Conservation (phyloP, 768 basidiomycete genomes). For the Xerocomellus chrysenteron region DNA sequence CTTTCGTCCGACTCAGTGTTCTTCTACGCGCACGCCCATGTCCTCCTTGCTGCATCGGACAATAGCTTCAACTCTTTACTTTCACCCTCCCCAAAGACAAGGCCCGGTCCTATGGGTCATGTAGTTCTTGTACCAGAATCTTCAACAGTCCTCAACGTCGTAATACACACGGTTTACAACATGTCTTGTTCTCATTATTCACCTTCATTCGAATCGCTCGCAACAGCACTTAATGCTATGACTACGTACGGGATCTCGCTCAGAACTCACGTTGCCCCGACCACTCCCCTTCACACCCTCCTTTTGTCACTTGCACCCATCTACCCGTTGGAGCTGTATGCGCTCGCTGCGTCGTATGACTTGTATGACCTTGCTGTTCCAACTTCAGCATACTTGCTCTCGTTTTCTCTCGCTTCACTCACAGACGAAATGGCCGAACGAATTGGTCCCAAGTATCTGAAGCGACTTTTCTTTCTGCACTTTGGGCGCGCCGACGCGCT, state of each 20-base stretch:
- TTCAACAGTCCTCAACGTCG: constrained; percentile 64
- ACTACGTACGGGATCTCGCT: constrained; percentile 59
- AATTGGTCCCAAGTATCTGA: constrained; percentile 77
- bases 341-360: constrained; percentile 65
- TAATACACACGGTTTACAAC: constrained; percentile 72
- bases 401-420: constrained; percentile 63
- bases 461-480: constrained; percentile 80
- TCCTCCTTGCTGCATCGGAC: constrained; percentile 57
- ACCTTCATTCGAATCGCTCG: constrained; percentile 60
- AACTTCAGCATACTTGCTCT: constrained; percentile 72
- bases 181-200: constrained; percentile 74
- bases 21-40: constrained; percentile 73
- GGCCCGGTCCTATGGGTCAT: constrained; percentile 45
- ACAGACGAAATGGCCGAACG: constrained; percentile 67
- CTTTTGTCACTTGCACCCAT: constrained; percentile 68
- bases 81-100: constrained; percentile 39
- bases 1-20: constrained; percentile 77
- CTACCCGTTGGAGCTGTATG: constrained; percentile 69
- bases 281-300: constrained; percentile 54
- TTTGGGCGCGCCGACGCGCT: constrained; percentile 81
- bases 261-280: constrained; percentile 45
- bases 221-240: constrained; percentile 55
- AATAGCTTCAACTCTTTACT: constrained; percentile 66
- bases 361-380: constrained; percentile 73
- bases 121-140: constrained; percentile 61